Evolutionary conservation across 345 rosid genomes (phyloP).

Genomic region (Eucalyptus dawsonii): DNA sequence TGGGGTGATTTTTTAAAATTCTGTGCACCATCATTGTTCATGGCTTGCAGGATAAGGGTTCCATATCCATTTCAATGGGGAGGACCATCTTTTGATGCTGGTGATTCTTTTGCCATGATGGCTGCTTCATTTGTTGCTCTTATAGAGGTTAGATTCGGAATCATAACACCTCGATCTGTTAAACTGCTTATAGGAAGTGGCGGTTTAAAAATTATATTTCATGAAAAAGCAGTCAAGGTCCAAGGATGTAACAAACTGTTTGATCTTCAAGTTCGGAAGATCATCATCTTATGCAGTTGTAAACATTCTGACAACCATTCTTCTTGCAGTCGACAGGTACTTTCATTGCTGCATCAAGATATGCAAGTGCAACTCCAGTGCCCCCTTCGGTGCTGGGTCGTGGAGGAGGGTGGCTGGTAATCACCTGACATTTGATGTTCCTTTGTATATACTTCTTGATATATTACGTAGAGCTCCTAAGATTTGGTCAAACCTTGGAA

Average conservation of each 20-base stretch:
- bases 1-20: neutral
- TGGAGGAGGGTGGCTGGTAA: conserved; percentile 79
- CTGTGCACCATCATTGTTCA: neutral
- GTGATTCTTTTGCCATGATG: conserved; percentile 56
- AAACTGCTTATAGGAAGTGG: neutral
- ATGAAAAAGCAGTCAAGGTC: neutral
- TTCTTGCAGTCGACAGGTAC: conserved; percentile 66
- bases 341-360: conserved; percentile 65
- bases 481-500: neutral
- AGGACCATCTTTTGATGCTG: conserved; percentile 47
- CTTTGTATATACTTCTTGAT: neutral
- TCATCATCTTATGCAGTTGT: neutral
- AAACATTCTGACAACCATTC: neutral
- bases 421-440: neutral
- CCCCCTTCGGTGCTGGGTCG: conserved; percentile 80
- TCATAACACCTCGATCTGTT: neutral
- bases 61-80: conserved; percentile 95
- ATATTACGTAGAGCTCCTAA: neutral
- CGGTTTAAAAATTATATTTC: neutral
- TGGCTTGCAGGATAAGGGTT: conserved; percentile 46
- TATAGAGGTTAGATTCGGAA: conserved; percentile 39
- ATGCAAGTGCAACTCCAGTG: conserved; percentile 67
- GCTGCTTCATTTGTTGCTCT: conserved; percentile 66
- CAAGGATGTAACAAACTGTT: neutral
- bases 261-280: neutral